Conservation (phyloP, 345 rosid genomes). For the Corchorus capsularis region DNA sequence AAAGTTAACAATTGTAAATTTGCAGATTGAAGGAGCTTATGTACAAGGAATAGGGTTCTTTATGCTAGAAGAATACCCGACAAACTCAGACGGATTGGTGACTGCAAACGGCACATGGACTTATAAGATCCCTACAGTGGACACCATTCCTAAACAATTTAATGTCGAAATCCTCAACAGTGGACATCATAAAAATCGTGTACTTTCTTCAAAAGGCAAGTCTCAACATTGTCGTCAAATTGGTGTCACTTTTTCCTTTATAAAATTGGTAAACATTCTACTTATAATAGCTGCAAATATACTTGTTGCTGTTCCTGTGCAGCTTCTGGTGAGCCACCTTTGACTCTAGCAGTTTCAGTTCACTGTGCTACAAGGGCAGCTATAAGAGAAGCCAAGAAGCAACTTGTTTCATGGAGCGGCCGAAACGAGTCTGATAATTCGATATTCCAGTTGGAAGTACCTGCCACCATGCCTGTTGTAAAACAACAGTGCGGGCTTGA, state of each 20-base stretch:
- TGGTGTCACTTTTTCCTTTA: neutral
- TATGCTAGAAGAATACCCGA: conserved; percentile 85
- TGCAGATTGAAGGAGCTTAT: conserved; percentile 92
- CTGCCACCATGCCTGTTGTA: conserved; percentile 83
- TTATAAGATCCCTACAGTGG: conserved; percentile 83
- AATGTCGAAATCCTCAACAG: conserved; percentile 72
- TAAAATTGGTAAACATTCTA: neutral
- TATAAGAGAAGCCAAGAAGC: conserved; percentile 67
- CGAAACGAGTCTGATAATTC: conserved; percentile 17
- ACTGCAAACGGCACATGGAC: conserved; percentile 77
- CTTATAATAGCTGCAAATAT: neutral
- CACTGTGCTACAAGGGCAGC: conserved; percentile 88
- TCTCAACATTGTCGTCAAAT: neutral
- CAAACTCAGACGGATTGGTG: conserved; percentile 73
- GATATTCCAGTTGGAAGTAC: conserved; percentile 60
- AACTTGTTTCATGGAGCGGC: conserved; percentile 52
- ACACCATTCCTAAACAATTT: conserved; percentile 77
- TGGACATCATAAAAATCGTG: conserved; percentile 69
- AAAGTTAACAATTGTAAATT: neutral
- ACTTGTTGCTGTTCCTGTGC: conserved; percentile 12
- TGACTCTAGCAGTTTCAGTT: conserved; percentile 79
- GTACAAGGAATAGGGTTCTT: conserved; percentile 94
- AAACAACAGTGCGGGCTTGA: conserved; percentile 72
- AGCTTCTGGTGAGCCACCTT: conserved; percentile 96
- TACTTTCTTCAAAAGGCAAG: conserved; percentile 92